Base-by-base conservation (phyloP, 2,329 filamentous ascomycete species). In the Exophiala spinifera region DNA sequence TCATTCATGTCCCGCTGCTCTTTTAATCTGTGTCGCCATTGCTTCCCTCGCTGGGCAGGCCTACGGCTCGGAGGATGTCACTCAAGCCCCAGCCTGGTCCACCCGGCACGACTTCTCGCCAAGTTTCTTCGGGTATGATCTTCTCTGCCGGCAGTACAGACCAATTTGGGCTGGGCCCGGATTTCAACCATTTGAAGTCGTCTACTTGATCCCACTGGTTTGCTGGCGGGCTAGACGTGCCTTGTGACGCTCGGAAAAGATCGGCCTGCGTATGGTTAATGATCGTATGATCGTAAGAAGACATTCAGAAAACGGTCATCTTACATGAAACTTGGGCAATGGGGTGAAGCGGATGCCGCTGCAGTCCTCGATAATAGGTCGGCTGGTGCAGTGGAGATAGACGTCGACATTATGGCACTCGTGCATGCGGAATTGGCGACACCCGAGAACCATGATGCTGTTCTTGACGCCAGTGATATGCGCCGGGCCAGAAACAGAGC, bases 121-220 rank as follows among this genome's bases (percentile, higher is more conserved):
- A 96, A 0, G 87, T 74, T 1, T 80, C 75, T 1, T 86, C 81
- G 0, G 72, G 62, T 11, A 92, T 72, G 20, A 79, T 79, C 51
- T 85, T 74, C 1, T 76, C 76, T 49, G 83, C 79, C 1, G 82
- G 75, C 19, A 97, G 64, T 2, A 89, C 72, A 31, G 77, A 82
- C 90, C 92, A 99, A 67, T 99, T 91, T 1, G 94, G 94, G 67
- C 89, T 96, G 14, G 57, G 57, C 54, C 88, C 89, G 14, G 82
- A 79, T 70, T 91, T 95, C 60, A 96, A 80, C 94, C 94, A 97
- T 73, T 95, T 95, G 78, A 99, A 99, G 70, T 99, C 94, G 69
- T 97, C 89, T 14, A 97, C 88, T 65, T 94, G 84, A 63, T 91
- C 81, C 89, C 90, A 99, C 64, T 87, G 82, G 68, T 95, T 92